Evolutionary conservation across 139 green algal genomes (phyloP).

Genomic region (Desmodesmus armatus): DNA sequence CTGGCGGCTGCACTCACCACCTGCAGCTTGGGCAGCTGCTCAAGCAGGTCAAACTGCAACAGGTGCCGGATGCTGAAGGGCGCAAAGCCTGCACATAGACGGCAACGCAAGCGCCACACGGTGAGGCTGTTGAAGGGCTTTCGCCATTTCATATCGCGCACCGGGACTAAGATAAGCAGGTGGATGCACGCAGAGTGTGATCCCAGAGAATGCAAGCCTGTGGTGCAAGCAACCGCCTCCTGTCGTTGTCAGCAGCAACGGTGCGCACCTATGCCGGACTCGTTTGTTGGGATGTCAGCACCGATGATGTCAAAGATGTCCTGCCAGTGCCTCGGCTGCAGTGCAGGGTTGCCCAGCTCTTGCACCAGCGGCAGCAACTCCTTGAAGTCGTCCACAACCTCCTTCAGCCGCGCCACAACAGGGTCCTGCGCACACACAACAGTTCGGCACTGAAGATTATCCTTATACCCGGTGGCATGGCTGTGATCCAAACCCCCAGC

Average conservation of each 20-base stretch:
- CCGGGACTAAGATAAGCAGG: too few relatives aligned
- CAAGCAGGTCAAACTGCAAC: conserved; percentile 69
- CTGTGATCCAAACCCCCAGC: too few relatives aligned
- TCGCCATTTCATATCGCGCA: too few relatives aligned
- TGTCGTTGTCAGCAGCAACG: neutral
- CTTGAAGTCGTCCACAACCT: conserved; percentile 84
- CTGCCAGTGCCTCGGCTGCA: conserved; percentile 73
- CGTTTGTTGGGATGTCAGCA: conserved; percentile 61
- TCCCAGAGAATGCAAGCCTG: too few relatives aligned
- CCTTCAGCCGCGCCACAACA: conserved; percentile 74
- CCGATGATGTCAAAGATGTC: conserved; percentile 67
- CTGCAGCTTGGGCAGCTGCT: conserved; percentile 71
- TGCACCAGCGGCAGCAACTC: conserved; percentile 70
- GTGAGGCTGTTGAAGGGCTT: too few relatives aligned
- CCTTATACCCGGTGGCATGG: too few relatives aligned
- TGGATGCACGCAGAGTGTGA: too few relatives aligned
- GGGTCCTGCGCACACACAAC: too few relatives aligned
- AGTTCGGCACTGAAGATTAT: too few relatives aligned
- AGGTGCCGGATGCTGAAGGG: conserved; percentile 74
- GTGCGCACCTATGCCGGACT: conserved; percentile 43
- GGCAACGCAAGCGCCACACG: too few relatives aligned
- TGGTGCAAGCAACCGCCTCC: too few relatives aligned
- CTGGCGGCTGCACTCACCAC: conserved; percentile 56
- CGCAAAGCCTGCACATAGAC: conserved; percentile 48
- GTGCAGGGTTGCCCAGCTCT: conserved; percentile 78